Percentiles rank a stretch among this genome's conserved stretches.
These are phyloP conservation scores for Ceratobasidium sp. DNA, from an alignment of 1,284 basidiomycete species.

Conservation along the genomic window DNA sequence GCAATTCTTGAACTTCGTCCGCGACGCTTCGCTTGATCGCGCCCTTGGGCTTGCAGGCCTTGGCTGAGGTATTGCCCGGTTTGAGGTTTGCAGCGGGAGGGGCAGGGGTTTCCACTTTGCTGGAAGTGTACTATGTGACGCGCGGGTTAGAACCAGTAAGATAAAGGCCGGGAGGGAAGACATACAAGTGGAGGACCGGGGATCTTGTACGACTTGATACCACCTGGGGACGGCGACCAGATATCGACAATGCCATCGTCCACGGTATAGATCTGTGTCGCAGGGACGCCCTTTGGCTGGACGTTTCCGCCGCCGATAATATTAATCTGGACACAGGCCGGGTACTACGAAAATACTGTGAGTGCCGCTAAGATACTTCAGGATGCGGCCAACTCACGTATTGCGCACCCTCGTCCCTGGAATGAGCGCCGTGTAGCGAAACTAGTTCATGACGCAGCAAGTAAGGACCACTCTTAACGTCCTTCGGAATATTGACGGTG, in stretches of 20 bases:
- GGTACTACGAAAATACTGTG: constrained; percentile 63
- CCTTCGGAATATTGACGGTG: constrained; percentile 66
- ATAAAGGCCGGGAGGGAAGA: background rate
- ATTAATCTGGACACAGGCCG: constrained; percentile 72
- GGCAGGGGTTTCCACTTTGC: constrained; percentile 44
- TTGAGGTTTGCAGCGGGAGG: background rate
- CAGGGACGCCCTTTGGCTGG: constrained; percentile 12
- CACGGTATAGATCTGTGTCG: constrained; percentile 27
- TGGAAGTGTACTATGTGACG: constrained; percentile 7
- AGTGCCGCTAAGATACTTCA: background rate
- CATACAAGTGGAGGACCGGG: constrained; percentile 34
- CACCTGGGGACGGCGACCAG: background rate
- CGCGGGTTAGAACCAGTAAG: constrained; percentile 8
- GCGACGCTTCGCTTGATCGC: background rate
- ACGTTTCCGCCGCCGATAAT: constrained; percentile 61
- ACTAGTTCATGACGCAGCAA: constrained; percentile 80
- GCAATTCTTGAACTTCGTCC: constrained; percentile 19
- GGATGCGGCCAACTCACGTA: constrained; percentile 19
- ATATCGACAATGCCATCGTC: constrained; percentile 37
- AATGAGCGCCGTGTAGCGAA: constrained; percentile 70
- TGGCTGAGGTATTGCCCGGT: background rate
- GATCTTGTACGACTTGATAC: constrained; percentile 23
- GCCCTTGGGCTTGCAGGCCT: constrained; percentile 28
- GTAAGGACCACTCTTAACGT: constrained; percentile 72
- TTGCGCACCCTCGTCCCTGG: constrained; percentile 65